A percentile compares a stretch with the other conserved stretches of the same genome.
phyloP scores from a whole-genome alignment of 306 rosid genomes.

The Alnus rubra region DNA sequence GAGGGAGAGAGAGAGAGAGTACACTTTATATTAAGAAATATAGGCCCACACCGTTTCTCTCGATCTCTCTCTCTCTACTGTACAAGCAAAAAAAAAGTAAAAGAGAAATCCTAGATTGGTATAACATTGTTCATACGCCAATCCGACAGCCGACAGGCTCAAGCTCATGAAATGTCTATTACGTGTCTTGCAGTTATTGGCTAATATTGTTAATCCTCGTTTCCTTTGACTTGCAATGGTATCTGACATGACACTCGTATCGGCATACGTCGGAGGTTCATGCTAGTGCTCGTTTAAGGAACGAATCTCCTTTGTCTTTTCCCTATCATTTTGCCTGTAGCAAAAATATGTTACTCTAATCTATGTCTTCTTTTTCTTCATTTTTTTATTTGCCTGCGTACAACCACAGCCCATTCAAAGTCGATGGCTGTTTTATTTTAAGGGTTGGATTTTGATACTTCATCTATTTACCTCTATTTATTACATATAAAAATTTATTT shows the following conservation, averaged over 20 bases:
- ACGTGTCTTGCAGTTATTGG: background rate
- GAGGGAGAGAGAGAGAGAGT: conserved; percentile 20
- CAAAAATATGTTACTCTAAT: too few relatives aligned
- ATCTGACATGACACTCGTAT: background rate
- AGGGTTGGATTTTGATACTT: too few relatives aligned
- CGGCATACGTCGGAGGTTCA: background rate
- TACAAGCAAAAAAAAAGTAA: background rate
- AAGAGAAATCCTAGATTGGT: background rate
- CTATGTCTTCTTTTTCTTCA: too few relatives aligned
- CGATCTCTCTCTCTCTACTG: background rate
- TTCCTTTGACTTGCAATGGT: background rate
- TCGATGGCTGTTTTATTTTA: too few relatives aligned
- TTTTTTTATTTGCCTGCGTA: background rate
- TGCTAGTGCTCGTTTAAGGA: background rate
- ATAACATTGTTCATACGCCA: background rate
- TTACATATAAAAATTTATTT: too few relatives aligned
- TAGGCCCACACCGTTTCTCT: conserved; percentile 2
- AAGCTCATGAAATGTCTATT: background rate
- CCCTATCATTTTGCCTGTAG: background rate
- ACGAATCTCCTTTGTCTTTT: background rate
- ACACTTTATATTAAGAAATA: conserved; percentile 21
- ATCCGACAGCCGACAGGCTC: background rate
- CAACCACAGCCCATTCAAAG: background rate
- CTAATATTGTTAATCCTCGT: background rate
- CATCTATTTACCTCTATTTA: too few relatives aligned